Evolutionary conservation across 345 rosid species (phyloP).

Genomic region (Odontarrhena argentea): DNA sequence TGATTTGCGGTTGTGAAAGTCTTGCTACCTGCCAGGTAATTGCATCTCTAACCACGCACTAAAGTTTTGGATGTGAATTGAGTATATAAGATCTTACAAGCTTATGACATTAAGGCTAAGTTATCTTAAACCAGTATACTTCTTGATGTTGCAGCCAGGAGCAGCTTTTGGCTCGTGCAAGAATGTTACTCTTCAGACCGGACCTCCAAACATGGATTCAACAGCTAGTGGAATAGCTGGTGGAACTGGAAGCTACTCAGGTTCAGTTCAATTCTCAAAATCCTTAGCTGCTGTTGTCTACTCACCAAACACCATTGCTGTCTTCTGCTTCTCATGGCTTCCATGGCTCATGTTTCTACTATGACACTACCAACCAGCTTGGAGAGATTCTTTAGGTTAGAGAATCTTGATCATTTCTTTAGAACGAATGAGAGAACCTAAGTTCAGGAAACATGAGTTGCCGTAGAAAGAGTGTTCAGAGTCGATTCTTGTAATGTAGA

Average conservation of each 20-base stretch:
- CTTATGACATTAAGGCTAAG: no score
- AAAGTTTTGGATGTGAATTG: neutral
- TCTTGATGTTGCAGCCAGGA: conserved; percentile 61
- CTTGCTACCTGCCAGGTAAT: conserved; percentile 85
- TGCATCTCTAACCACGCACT: conserved; percentile 9
- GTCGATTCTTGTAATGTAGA: conserved; percentile 30
- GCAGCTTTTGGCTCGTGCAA: conserved; percentile 90
- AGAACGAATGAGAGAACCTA: conserved; percentile 15
- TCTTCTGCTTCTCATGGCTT: conserved; percentile 46
- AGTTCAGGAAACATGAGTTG: conserved; percentile 10
- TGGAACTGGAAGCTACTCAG: conserved; percentile 82
- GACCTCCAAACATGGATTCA: conserved; percentile 50
- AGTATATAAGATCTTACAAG: conserved; percentile 1
- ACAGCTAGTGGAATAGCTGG: conserved; percentile 37
- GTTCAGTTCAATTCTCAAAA: conserved; percentile 79
- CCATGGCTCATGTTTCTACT: conserved; percentile 48
- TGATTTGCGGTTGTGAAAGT: conserved; percentile 77
- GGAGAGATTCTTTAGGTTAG: conserved; percentile 35
- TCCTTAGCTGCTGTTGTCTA: conserved; percentile 50
- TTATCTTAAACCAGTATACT: no score
- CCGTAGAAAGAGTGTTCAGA: conserved; percentile 30
- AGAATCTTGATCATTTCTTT: conserved; percentile 27
- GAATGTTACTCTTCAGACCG: conserved; percentile 54
- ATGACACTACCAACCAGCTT: conserved; percentile 29
- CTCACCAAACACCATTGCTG: conserved; percentile 42